A percentile compares a stretch with the other conserved stretches of the same genome.
Conservation (phyloP, 306 rosid species). For the Trichosanthes truncata region DNA sequence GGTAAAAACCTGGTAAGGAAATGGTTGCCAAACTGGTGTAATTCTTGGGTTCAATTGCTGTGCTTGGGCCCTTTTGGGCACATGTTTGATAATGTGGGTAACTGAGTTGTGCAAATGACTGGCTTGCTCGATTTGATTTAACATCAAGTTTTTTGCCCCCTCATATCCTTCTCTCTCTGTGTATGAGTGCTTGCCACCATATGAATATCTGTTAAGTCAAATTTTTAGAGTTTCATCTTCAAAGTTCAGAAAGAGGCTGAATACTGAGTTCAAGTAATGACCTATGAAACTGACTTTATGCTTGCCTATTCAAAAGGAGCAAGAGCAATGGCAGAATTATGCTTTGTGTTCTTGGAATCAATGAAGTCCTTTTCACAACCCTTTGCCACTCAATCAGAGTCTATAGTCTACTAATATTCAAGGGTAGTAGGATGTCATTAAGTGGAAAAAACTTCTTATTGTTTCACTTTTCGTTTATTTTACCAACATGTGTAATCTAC, state of each 20-base stretch:
- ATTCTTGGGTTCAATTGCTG: background rate
- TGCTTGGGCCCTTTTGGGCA: background rate
- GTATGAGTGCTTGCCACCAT: background rate
- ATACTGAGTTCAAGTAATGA: background rate
- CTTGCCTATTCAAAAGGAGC: background rate
- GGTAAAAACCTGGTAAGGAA: slow-evolving; percentile 81
- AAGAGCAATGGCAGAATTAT: background rate
- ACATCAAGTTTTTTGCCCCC: background rate
- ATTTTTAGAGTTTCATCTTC: background rate
- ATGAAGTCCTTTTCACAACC: background rate
- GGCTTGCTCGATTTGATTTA: background rate
- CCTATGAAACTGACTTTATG: background rate
- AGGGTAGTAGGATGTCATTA: background rate
- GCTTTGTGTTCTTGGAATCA: background rate
- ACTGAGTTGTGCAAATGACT: background rate
- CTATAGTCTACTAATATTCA: background rate
- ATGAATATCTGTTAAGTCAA: background rate
- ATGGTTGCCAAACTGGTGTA: background rate
- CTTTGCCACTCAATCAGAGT: background rate
- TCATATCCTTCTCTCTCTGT: background rate
- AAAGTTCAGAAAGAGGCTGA: background rate
- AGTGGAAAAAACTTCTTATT: background rate
- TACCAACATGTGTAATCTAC: background rate
- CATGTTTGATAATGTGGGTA: background rate
- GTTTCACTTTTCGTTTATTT: background rate